These are phyloP conservation scores for Globomyces pollinis-pini DNA, from an alignment of 192 early-diverging fungal genomes.

Conservation along the genomic window DNA sequence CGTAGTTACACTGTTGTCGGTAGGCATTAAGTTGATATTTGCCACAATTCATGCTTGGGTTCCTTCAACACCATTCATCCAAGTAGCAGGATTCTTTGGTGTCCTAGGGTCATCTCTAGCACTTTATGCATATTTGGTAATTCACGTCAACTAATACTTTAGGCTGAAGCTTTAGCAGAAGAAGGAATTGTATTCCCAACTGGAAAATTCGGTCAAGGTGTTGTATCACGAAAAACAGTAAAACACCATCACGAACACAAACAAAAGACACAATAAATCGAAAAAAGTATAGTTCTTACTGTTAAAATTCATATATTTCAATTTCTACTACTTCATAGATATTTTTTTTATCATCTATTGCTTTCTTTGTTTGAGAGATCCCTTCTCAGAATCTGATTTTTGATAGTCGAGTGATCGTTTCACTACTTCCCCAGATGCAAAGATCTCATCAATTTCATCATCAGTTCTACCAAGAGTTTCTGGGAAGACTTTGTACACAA, in stretches of 20 bases:
- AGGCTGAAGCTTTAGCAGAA: slow-evolving; percentile 6
- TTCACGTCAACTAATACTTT: no score
- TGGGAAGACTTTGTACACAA: slow-evolving; percentile 19
- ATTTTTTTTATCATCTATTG: no score
- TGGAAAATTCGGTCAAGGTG: neutral
- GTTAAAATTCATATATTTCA: no score
- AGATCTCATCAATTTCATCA: slow-evolving; percentile 11
- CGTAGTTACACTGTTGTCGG: neutral
- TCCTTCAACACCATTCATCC: no score
- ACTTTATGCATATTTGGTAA: no score
- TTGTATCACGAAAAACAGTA: neutral
- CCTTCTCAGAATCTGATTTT: no score
- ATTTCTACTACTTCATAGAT: no score
- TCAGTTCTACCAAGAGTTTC: slow-evolving; percentile 13
- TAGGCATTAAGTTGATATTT: neutral
- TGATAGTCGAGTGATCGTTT: neutral
- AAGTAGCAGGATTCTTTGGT: neutral
- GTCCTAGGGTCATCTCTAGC: neutral
- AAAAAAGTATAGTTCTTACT: no score
- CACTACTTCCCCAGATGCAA: neutral
- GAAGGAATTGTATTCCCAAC: slow-evolving; percentile 3
- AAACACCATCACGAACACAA: neutral
- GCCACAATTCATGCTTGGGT: neutral
- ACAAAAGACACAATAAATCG: no score
- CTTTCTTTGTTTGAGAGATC: no score